Conservation (phyloP, 768 basidiomycete genomes). For the Sistotremastrum suecicum region DNA sequence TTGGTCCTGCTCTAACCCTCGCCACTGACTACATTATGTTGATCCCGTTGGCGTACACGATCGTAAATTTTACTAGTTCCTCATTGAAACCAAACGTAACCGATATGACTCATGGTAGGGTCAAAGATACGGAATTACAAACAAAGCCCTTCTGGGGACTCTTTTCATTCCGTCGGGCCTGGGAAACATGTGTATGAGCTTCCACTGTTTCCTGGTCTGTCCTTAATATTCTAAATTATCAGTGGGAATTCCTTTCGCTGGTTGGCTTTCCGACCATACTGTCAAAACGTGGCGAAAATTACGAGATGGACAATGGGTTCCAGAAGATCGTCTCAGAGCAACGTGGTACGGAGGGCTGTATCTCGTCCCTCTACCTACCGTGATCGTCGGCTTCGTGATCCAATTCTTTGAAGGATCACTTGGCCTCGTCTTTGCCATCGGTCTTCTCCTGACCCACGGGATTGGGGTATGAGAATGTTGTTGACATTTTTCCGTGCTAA, state of each 20-base stretch:
- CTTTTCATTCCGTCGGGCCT: conserved; percentile 48
- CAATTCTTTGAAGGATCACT: conserved; percentile 31
- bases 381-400: conserved; percentile 33
- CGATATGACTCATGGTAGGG: conserved; percentile 25
- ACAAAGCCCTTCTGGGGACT: conserved; percentile 41
- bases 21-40: conserved; percentile 12
- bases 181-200: conserved; percentile 39
- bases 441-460: conserved; percentile 52
- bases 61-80: conserved; percentile 28
- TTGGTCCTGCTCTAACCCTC: conserved; percentile 20
- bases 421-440: conserved; percentile 36
- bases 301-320: conserved; percentile 45
- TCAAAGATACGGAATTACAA: conserved; percentile 36
- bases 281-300: conserved; percentile 32
- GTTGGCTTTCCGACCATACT: conserved; percentile 40
- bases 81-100: background rate
- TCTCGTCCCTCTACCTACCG: conserved; percentile 39
- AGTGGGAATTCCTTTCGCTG: conserved; percentile 51
- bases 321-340: conserved; percentile 53
- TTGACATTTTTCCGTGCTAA: background rate
- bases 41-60: conserved; percentile 45
- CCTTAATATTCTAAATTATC: no score
- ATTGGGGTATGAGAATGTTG: conserved; percentile 33
- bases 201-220: no score
- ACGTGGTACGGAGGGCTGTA: conserved; percentile 30